Evolutionary conservation across 163 green algal species (phyloP), one percentile per base, ranked within the genome.

Genomic region (Trebouxia gelatinosa): DNA sequence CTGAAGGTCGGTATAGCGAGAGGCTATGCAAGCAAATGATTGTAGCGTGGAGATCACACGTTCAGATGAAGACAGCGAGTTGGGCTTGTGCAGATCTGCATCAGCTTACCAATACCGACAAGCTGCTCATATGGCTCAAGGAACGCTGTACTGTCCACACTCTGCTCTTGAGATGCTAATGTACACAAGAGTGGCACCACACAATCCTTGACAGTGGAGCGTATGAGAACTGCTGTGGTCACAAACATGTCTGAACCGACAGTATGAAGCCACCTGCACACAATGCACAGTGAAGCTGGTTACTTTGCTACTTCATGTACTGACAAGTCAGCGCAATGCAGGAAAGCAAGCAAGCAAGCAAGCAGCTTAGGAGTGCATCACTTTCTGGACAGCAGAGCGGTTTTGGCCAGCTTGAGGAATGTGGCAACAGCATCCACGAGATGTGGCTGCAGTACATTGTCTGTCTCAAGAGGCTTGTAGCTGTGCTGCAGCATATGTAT

Each of bases 261-360:
- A 21, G 23, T 28, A 9, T 48, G 37, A 21, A 72, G 64, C 64
- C 64, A 72, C 32, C 64, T 72, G 64, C 64, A 72, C 61, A 70
- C 43, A 54, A 54, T 23, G n/a, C n/a, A 54, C 43, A 13, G 43
- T 13, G 13, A 23, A 23, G 43, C 43, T 23, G 11, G 43, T 23
- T 54, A 54, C 13, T 54, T 54, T 54, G 43, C 43, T 54, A 54
- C 13, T 9, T 23, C 43, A 54, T 54, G 43, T 54, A 13, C 43
- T 54, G 9, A 9, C 43, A 54, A 13, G 13, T 54, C 43, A 54
- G 9, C n/a, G n/a, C n/a, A n/a, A n/a, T n/a, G n/a, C n/a, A n/a
- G n/a, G n/a, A n/a, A n/a, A n/a, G n/a, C n/a, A n/a, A n/a, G n/a
- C 43, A 54, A 54, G 9, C 11, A 13, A 54, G 32, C 31, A 31